These are phyloP conservation scores for Candida lessepsii DNA, from an alignment of 805 yeast genomes.

Conservation along the genomic window DNA sequence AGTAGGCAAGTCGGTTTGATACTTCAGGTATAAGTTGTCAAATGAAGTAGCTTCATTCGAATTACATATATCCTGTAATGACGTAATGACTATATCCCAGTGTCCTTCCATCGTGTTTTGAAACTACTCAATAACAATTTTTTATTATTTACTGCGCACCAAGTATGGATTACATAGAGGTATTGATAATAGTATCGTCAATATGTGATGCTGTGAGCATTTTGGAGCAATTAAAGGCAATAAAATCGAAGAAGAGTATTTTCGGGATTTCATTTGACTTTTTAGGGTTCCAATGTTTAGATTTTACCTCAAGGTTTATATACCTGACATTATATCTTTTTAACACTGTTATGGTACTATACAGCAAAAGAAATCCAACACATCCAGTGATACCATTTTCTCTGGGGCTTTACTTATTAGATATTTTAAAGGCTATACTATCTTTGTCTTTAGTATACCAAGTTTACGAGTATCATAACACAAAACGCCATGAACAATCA, in stretches of 20 bases:
- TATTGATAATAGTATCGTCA: slow-evolving; percentile 8
- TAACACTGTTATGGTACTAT: slow-evolving; percentile 1
- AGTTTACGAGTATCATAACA: slow-evolving; percentile 4
- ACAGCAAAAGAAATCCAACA: slow-evolving; percentile 10
- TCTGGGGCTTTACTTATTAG: not conserved
- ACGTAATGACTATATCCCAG: slow-evolving; percentile 68
- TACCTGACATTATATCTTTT: slow-evolving; percentile 2
- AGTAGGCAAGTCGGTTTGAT: slow-evolving; percentile 21
- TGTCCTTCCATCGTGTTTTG: slow-evolving; percentile 6
- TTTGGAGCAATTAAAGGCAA: slow-evolving; percentile 13
- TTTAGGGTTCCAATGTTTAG: slow-evolving; percentile 18
- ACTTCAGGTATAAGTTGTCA: slow-evolving; percentile 34
- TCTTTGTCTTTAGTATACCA: slow-evolving; percentile 6
- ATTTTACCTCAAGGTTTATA: slow-evolving; percentile 1
- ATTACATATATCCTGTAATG: slow-evolving; percentile 66
- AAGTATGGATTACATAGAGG: slow-evolving; percentile 1
- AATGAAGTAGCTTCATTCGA: slow-evolving; percentile 55
- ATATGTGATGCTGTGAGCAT: slow-evolving; percentile 7
- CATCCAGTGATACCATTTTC: slow-evolving; percentile 8
- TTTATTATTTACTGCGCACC: slow-evolving; percentile 3
- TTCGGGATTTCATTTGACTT: slow-evolving; percentile 40
- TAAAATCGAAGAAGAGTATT: slow-evolving; percentile 27
- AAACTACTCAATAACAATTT: too few species aligned
- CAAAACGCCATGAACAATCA: slow-evolving; percentile 12
- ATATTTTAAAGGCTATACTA: slow-evolving; percentile 4